Base-by-base conservation (phyloP, 2,329 filamentous ascomycete genomes). In the Metarhizium robertsii region DNA sequence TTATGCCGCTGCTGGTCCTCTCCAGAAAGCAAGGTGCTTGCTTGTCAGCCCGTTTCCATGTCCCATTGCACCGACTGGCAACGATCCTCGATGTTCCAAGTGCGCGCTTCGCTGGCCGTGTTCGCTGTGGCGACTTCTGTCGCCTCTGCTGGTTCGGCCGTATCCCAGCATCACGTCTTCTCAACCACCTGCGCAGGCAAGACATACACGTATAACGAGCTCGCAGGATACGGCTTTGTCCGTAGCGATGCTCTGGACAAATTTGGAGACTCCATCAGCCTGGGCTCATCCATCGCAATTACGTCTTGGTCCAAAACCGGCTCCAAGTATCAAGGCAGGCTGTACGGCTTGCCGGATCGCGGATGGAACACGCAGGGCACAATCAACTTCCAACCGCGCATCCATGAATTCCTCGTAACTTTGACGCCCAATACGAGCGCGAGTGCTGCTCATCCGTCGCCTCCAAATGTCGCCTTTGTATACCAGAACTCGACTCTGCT, bases 281-380 rank as follows among this genome's bases (percentile, higher is more conserved):
- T 87, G 53, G 87, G 87, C 8, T 86, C 80, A 56, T 77, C 83
- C 13, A 80, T 86, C 61, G 80, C 83, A n/a, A 69, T 90, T 34
- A 71, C 67, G 38, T 76, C 78, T 8, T 90, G 85, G 84, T 77
- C 73, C 61, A 80, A 78, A 64, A 66, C 66, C 5, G 75, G 70
- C 61, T 73, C 72, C 53, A 74, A 66, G 6, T 90, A 88, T 65
- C 75, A 76, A 2, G 86, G 84, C 16, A 75, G 79, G 4, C 64
- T 88, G 25, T 90, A 80, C 70, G 74, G 76, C 13, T 68, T 88
- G 16, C 86, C 86, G 1, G 85, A 88, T 64, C 76, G 85, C 57
- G 86, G 86, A 42, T 90, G 86, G 85, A 89, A 90, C 64, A 88
- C 85, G 0, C 73, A 88, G 61, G 86, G 84, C 48, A 88, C 86